Percentiles rank a stretch among this genome's conserved stretches.
phyloP scores from a whole-genome alignment of 2,329 filamentous ascomycete species.

The Aureobasidium sp. region DNA sequence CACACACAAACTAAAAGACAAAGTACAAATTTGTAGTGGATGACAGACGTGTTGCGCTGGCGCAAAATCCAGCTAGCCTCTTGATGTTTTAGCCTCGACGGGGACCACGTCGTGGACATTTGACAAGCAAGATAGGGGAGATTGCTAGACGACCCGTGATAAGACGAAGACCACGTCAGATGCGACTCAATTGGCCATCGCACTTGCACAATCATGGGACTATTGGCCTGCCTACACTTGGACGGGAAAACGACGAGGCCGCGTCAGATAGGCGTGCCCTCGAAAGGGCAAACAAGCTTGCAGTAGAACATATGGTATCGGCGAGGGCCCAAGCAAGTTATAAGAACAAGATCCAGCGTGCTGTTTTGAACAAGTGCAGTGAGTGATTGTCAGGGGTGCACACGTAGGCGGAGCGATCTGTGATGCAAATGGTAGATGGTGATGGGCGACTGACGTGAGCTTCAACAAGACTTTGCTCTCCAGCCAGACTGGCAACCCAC shows the following conservation, averaged over 20 bases:
- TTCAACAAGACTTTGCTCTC: constrained; percentile 4
- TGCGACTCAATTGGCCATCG: not conserved
- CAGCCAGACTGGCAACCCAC: not conserved
- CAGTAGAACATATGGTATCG: too few species aligned
- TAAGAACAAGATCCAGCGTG: not conserved
- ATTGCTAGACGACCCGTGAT: constrained; percentile 3
- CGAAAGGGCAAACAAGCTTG: not conserved
- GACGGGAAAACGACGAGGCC: not conserved
- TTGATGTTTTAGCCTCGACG: not conserved
- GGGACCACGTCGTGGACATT: not conserved
- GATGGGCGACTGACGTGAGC: not conserved
- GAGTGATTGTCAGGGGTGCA: constrained; percentile 12
- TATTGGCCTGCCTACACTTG: not conserved
- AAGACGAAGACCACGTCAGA: not conserved
- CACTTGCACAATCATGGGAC: constrained; percentile 1
- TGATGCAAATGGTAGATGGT: not conserved
- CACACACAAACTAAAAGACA: not conserved
- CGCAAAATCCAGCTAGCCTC: not conserved
- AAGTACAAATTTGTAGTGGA: too few species aligned
- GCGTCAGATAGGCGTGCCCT: not conserved
- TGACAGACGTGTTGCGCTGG: not conserved
- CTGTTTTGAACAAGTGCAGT: not conserved
- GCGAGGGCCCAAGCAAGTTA: not conserved
- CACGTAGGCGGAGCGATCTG: not conserved
- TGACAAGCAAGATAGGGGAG: constrained; percentile 8